Base-by-base conservation (phyloP, 2,329 filamentous ascomycete genomes). In the Microdochium bolleyi region DNA sequence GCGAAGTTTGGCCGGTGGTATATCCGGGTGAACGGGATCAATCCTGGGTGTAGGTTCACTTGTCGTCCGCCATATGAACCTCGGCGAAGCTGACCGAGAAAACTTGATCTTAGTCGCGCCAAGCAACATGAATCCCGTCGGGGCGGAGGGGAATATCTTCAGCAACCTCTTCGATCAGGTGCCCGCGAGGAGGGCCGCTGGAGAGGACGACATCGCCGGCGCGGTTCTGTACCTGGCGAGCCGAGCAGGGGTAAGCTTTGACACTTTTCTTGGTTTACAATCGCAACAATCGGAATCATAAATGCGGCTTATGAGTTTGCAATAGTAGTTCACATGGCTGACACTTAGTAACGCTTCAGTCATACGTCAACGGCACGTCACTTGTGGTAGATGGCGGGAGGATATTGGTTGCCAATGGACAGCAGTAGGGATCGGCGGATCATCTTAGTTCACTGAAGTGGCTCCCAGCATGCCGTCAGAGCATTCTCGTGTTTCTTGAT, bases 1-100 rank as follows among this genome's bases (percentile, higher is more conserved):
- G 67, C 69, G 7, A 79, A 79, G 57, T 78, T 75, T 37, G 56
- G 57, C 16, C 57, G 62, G 58, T 64, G 61, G 49, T 67, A 67
- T 30, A 62, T 70, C 1, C 58, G 67, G 24, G 67, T 69, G 5
- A 57, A 56, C 4, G 62, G 65, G 1, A 64, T 70, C 38, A 69
- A 70, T 19, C 60, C 62, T 9, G 65, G 65, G 2, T 68, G 66
- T 67, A 50, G 64, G 64, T 64, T 27, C 38, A 14, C 41, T 46
- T 11, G n/a, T 16, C 19, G 22, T 19, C 41, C 4, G 24, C 19
- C 13, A 19, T n/a, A 41, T n/a, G 37, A 41, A n/a, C n/a, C n/a
- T 41, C 37, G 30, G 16, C 9, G 16, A 9, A 9, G 30, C 30
- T 9, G 30, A 34, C 9, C 30, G 24, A 48, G 24, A 52, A n/a